Conservation (phyloP, 1,284 basidiomycete species). For the Trichosporon sp. region DNA sequence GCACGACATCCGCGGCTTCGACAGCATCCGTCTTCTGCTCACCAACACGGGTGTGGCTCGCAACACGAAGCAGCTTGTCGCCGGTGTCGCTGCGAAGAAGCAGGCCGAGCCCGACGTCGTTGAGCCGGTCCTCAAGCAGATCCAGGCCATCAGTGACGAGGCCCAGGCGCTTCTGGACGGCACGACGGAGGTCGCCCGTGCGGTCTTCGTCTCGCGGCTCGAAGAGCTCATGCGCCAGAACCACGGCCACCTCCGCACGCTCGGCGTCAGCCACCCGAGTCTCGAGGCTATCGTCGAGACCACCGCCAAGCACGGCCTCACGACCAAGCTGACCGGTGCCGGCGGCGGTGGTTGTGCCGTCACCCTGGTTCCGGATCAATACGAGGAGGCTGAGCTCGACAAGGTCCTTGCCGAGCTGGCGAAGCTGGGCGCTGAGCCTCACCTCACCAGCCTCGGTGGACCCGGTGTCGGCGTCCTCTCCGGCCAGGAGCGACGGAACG, state of each 20-base stretch:
- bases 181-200: slow-evolving; percentile 52
- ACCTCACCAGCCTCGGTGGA: slow-evolving; percentile 88
- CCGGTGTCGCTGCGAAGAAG: slow-evolving; percentile 58
- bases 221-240: slow-evolving; percentile 73
- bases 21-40: slow-evolving; percentile 70
- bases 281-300: slow-evolving; percentile 74
- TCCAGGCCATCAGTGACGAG: slow-evolving; percentile 76
- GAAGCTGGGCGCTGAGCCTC: slow-evolving; percentile 69
- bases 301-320: slow-evolving; percentile 64
- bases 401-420: slow-evolving; percentile 59
- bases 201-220: slow-evolving; percentile 53
- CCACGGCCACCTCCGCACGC: slow-evolving; percentile 72
- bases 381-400: slow-evolving; percentile 57
- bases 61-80: slow-evolving; percentile 92
- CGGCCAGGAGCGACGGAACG: slow-evolving; percentile 6
- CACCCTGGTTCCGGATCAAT: slow-evolving; percentile 85
- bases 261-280: slow-evolving; percentile 90
- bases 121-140: slow-evolving; percentile 64
- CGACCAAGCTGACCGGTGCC: slow-evolving; percentile 96
- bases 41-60: slow-evolving; percentile 88
- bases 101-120: slow-evolving; percentile 70
- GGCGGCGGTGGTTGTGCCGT: slow-evolving; percentile 99
- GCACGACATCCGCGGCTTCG: slow-evolving; percentile 79
- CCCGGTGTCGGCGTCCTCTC: slow-evolving; percentile 72
- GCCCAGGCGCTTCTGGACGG: slow-evolving; percentile 69